Percentiles rank a stretch among this genome's conserved stretches.
Conservation (phyloP, 257 asterid genomes). For the Salvia hispanica region DNA sequence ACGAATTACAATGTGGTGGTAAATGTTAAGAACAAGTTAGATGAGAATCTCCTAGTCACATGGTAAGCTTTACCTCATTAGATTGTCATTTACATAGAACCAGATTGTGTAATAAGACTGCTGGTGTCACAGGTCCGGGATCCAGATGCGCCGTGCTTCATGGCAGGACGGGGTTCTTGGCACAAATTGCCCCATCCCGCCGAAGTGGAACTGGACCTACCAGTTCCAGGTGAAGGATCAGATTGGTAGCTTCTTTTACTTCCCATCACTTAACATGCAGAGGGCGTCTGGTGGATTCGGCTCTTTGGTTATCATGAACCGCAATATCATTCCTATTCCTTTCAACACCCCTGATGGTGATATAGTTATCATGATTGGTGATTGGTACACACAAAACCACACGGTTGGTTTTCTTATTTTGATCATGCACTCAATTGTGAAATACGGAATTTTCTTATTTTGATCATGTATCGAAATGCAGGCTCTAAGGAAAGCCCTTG, state of each 20-base stretch:
- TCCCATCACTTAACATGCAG: conserved; percentile 82
- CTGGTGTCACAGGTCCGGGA: conserved; percentile 62
- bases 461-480: conserved; percentile 22
- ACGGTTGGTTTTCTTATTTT: conserved; percentile 46
- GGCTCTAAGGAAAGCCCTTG: conserved; percentile 70
- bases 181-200: conserved; percentile 87
- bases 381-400: conserved; percentile 86
- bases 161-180: conserved; percentile 99
- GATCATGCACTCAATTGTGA: conserved; percentile 12
- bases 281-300: conserved; percentile 97
- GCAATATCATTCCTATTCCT: conserved; percentile 64
- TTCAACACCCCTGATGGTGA: conserved; percentile 83
- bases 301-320: conserved; percentile 63
- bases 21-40: conserved; percentile 78
- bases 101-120: neutral
- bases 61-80: conserved; percentile 50
- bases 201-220: conserved; percentile 85
- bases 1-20: conserved; percentile 86
- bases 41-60: conserved; percentile 77
- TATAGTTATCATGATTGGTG: conserved; percentile 78
- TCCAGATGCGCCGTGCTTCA: conserved; percentile 89
- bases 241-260: conserved; percentile 90
- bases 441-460: neutral
- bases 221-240: conserved; percentile 99
- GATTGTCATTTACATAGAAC: neutral